Percentiles rank a stretch among this genome's conserved stretches.
Evolutionary conservation across 2,329 filamentous ascomycete genomes (phyloP).

Genomic region (Fusarium pseudoanthophilum): DNA sequence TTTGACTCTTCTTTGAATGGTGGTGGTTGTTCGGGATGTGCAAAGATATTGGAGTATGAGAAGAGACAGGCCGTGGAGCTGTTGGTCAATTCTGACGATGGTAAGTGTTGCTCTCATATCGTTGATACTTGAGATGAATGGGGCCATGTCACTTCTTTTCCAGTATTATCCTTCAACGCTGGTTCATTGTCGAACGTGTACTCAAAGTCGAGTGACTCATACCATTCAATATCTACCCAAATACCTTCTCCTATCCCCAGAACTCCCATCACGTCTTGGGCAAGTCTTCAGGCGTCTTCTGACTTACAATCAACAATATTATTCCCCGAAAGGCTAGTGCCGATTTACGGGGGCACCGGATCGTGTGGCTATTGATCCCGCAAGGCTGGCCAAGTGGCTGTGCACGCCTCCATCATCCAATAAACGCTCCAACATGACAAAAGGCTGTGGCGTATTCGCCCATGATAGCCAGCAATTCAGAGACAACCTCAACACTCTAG

Average conservation of each 20-base stretch:
- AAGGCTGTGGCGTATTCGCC: conserved; percentile 4
- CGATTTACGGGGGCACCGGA: not conserved
- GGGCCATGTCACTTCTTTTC: not conserved
- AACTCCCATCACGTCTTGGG: not conserved
- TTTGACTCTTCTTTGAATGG: not conserved
- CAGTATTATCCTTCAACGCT: not conserved
- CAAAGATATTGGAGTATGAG: conserved; percentile 39
- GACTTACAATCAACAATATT: conserved; percentile 26
- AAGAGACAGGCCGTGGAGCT: conserved; percentile 6
- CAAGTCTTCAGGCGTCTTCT: not conserved
- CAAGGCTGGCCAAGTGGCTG: conserved; percentile 22
- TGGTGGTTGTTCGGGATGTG: conserved; percentile 39
- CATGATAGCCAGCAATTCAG: not conserved
- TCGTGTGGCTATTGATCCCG: not conserved
- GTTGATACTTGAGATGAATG: not conserved
- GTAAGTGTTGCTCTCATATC: conserved; percentile 6
- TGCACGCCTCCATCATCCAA: not conserved
- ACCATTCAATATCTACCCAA: fast-evolving
- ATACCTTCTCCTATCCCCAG: no score
- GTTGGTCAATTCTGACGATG: not conserved
- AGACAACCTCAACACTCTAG: not conserved
- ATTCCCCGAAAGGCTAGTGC: conserved; percentile 26
- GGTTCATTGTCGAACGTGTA: fast-evolving
- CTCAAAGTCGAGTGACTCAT: not conserved
- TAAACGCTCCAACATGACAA: not conserved